A percentile compares a stretch with the other conserved stretches of the same genome.
Evolutionary conservation across 768 basidiomycete genomes (phyloP).

Genomic region (Tulasnella sp.): DNA sequence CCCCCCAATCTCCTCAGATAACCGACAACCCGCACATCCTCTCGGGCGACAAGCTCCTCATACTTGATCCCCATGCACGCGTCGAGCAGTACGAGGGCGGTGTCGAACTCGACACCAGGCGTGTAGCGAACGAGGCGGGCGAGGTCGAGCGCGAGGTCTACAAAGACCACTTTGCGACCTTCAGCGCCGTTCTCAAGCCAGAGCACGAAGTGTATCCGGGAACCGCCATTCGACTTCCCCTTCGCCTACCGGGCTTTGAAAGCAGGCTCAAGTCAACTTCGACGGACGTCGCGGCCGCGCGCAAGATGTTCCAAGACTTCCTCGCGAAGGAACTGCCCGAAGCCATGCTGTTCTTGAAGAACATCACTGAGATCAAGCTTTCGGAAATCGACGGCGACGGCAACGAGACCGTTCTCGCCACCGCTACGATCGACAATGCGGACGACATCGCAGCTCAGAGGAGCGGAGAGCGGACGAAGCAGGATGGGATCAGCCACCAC

Average conservation of each 20-base stretch:
- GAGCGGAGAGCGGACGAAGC: neutral
- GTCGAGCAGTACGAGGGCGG: slow-evolving; percentile 4
- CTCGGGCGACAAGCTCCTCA: slow-evolving; percentile 8
- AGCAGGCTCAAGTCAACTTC: slow-evolving; percentile 47
- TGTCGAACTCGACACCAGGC: neutral
- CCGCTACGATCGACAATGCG: slow-evolving; percentile 23
- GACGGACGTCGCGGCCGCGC: slow-evolving; percentile 52
- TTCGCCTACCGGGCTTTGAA: slow-evolving; percentile 46
- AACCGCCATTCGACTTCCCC: slow-evolving; percentile 54
- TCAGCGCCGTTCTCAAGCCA: slow-evolving; percentile 7
- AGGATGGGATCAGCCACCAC: neutral
- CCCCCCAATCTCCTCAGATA: neutral
- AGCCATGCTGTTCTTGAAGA: slow-evolving; percentile 30
- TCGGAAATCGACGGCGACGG: slow-evolving; percentile 45
- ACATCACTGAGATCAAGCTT: slow-evolving; percentile 45
- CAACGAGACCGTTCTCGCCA: slow-evolving; percentile 33
- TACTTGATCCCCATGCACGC: slow-evolving; percentile 24
- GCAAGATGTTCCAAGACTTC: slow-evolving; percentile 43
- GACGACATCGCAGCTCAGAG: neutral
- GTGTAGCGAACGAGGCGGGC: neutral
- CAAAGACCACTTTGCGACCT: neutral
- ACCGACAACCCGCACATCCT: slow-evolving; percentile 30
- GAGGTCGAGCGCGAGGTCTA: neutral
- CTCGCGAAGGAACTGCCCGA: slow-evolving; percentile 6
- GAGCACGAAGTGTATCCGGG: slow-evolving; percentile 43